phyloP scores from a whole-genome alignment of 768 basidiomycete species.

The Hemileccinum impolitum region DNA sequence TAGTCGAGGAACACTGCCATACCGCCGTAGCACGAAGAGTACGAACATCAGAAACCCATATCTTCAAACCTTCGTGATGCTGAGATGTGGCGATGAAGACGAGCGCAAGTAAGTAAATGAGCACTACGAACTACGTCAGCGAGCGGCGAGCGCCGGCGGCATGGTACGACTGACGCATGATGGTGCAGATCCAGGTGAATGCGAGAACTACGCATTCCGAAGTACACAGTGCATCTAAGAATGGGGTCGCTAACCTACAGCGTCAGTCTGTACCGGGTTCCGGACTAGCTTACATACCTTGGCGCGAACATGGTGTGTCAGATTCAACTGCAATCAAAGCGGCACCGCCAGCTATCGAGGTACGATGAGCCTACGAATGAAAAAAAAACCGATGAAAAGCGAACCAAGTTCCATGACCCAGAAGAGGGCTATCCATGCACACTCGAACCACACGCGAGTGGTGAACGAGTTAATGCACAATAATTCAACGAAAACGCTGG shows the following conservation, averaged over 20 bases:
- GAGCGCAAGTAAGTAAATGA: slow-evolving; percentile 54
- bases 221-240: slow-evolving; percentile 33
- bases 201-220: slow-evolving; percentile 56
- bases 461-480: slow-evolving; percentile 47
- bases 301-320: slow-evolving; percentile 32
- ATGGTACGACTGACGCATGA: slow-evolving; percentile 35
- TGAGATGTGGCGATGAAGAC: slow-evolving; percentile 42
- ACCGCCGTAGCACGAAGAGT: slow-evolving; percentile 36
- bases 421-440: slow-evolving; percentile 55
- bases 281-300: slow-evolving; percentile 21
- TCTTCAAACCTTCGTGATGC: slow-evolving; percentile 40
- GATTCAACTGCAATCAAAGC: slow-evolving; percentile 43
- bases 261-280: slow-evolving; percentile 2
- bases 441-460: slow-evolving; percentile 71
- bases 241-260: not conserved
- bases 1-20: slow-evolving; percentile 29
- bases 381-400: slow-evolving; percentile 15
- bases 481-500: slow-evolving; percentile 58
- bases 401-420: slow-evolving; percentile 60
- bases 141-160: not conserved
- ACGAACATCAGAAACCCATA: slow-evolving; percentile 53
- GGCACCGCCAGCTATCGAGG: slow-evolving; percentile 47
- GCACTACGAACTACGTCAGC: slow-evolving; percentile 38
- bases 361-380: slow-evolving; percentile 5
- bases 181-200: slow-evolving; percentile 54